Percentiles rank a stretch among this genome's conserved stretches.
phyloP scores from a whole-genome alignment of 2,329 filamentous ascomycete genomes.

The Biscogniauxia sp. region DNA sequence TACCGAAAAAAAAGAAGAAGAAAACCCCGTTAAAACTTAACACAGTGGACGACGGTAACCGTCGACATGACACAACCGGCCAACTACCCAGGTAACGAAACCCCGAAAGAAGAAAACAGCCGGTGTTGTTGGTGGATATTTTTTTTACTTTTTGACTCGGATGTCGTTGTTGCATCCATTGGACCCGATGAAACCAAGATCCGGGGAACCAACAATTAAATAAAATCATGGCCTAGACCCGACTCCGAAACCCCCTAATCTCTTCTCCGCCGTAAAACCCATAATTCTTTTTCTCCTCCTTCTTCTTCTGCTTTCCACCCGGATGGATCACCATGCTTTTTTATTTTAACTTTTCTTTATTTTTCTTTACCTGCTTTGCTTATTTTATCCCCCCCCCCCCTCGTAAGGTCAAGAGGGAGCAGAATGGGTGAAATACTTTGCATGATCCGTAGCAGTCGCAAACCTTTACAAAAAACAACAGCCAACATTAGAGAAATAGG shows the following conservation, averaged over 20 bases:
- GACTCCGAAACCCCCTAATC: constrained; percentile 24
- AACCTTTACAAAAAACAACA: constrained; percentile 17
- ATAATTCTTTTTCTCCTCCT: neutral
- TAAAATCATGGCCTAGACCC: neutral
- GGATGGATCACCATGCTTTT: constrained; percentile 8
- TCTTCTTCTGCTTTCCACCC: constrained; percentile 16
- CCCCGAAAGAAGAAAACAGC: too few species aligned
- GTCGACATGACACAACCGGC: too few species aligned
- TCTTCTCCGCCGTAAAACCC: neutral
- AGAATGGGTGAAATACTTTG: neutral
- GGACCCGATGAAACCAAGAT: constrained; percentile 10
- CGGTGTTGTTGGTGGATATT: too few species aligned
- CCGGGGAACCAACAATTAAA: constrained; percentile 11
- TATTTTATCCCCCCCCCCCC: neutral
- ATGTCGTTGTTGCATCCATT: constrained; percentile 8
- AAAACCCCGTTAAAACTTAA: too few species aligned
- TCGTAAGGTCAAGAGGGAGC: neutral
- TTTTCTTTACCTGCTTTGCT: neutral
- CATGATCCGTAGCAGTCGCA: constrained; percentile 5
- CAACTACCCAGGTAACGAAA: too few species aligned
- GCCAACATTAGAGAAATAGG: constrained; percentile 19
- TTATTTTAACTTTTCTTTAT: constrained; percentile 1
- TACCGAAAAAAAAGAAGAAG: too few species aligned
- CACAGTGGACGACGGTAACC: too few species aligned
- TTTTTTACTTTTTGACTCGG: constrained; percentile 4